A percentile compares a stretch with the other conserved stretches of the same genome.
phyloP scores from a whole-genome alignment of 75 land plant genomes.

The Chamaecyparis obtusa region DNA sequence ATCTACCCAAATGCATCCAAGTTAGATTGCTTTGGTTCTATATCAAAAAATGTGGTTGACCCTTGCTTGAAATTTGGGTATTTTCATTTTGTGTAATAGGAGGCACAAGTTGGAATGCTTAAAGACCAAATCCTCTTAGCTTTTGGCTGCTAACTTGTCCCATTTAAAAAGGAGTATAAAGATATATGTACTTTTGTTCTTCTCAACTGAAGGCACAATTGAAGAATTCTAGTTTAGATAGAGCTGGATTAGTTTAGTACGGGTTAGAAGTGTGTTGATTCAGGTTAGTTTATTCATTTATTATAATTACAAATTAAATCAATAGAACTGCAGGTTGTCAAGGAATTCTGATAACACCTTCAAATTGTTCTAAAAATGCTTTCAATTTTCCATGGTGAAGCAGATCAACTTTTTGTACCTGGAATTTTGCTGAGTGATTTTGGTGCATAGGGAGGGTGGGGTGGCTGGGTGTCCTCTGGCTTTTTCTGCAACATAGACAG shows the following conservation, averaged over 20 bases:
- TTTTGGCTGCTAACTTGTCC: background rate
- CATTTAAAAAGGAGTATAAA: background rate
- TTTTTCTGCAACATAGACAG: background rate
- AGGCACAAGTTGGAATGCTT: background rate
- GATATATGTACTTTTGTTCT: background rate
- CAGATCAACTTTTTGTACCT: background rate
- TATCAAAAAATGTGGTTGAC: background rate
- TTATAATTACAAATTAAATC: no score
- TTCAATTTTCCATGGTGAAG: background rate
- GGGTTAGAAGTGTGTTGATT: background rate
- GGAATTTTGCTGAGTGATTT: background rate
- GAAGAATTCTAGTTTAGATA: background rate
- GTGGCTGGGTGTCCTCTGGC: background rate
- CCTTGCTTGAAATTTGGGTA: background rate
- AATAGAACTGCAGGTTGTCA: no score
- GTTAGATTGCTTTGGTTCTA: background rate
- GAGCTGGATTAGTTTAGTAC: background rate
- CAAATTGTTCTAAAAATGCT: no score
- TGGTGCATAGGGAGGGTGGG: background rate
- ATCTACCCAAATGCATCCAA: background rate
- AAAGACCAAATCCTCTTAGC: background rate
- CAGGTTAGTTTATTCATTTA: no score
- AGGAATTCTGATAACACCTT: background rate
- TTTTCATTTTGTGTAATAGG: background rate
- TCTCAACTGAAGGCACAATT: background rate